phyloP scores from a whole-genome alignment of 2,329 filamentous ascomycete species.

The Colletotrichum sojae region DNA sequence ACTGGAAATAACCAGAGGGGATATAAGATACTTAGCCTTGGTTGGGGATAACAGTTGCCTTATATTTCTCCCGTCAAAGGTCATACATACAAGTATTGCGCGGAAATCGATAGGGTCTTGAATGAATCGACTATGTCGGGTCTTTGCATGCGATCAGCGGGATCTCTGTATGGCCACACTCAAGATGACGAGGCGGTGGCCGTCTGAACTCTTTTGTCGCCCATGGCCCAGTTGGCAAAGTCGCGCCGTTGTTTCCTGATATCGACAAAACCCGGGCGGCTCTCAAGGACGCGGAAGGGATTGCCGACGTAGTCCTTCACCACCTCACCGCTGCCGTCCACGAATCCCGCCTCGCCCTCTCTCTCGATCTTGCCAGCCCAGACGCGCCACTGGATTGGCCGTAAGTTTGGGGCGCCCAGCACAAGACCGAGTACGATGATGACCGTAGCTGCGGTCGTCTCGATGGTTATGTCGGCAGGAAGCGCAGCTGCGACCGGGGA shows the following conservation, averaged over 20 bases:
- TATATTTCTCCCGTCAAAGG: too few relatives aligned
- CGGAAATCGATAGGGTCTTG: too few relatives aligned
- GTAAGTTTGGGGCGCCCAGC: constrained; percentile 80
- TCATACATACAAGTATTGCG: too few relatives aligned
- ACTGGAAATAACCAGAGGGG: too few relatives aligned
- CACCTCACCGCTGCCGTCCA: constrained; percentile 72
- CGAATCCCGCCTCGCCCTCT: constrained; percentile 74
- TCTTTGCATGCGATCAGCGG: background rate
- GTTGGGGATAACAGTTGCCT: too few relatives aligned
- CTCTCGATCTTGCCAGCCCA: constrained; percentile 90
- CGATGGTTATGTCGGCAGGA: constrained; percentile 88
- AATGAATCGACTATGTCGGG: background rate
- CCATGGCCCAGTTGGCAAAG: constrained; percentile 81
- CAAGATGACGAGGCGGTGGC: background rate
- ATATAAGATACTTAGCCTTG: too few relatives aligned
- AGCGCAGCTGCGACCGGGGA: constrained; percentile 67
- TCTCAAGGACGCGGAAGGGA: constrained; percentile 84
- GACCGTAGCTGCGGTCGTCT: constrained; percentile 85
- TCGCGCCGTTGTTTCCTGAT: constrained; percentile 85
- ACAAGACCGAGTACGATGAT: constrained; percentile 89
- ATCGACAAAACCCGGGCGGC: constrained; percentile 87
- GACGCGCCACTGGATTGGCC: constrained; percentile 86
- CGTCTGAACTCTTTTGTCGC: constrained; percentile 41
- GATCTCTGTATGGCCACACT: background rate
- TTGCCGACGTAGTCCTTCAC: constrained; percentile 81